Conservation (phyloP, 2,329 filamentous ascomycete genomes). For the Pseudogymnoascus pannorum region DNA sequence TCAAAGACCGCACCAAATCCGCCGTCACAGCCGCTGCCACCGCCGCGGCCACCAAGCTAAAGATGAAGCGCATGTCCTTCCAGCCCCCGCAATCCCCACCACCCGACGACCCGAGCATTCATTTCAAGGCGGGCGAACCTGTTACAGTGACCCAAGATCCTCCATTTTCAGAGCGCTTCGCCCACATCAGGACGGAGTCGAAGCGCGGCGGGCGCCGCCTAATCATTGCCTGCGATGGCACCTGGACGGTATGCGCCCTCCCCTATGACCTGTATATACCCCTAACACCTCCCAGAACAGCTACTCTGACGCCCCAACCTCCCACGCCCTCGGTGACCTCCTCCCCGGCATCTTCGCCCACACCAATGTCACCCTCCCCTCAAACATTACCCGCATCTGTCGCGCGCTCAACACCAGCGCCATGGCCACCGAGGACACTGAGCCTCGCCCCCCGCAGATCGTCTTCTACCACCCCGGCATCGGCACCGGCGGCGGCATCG, state of each 20-base stretch:
- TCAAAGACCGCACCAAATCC: slow-evolving; percentile 7
- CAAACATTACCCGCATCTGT: slow-evolving; percentile 54
- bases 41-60: not conserved
- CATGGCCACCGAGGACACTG: slow-evolving; percentile 31
- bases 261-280: not conserved
- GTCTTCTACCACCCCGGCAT: slow-evolving; percentile 56
- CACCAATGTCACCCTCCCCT: slow-evolving; percentile 33
- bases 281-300: not conserved
- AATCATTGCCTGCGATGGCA: slow-evolving; percentile 27
- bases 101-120: not conserved
- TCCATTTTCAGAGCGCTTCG: not conserved
- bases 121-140: not conserved
- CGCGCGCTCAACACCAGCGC: slow-evolving; percentile 47
- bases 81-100: not conserved
- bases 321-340: not conserved
- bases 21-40: not conserved
- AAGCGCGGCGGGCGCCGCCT: slow-evolving; percentile 16
- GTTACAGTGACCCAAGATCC: not conserved
- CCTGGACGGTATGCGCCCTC: slow-evolving; percentile 20
- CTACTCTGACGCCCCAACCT: not conserved
- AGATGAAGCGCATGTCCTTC: not conserved
- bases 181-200: not conserved
- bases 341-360: not conserved
- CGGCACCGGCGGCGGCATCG: slow-evolving; percentile 42
- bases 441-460: slow-evolving; percentile 39